Evolutionary conservation across 2,329 filamentous ascomycete species (phyloP), one percentile per base, ranked within the genome.

Genomic region (Zasmidium cellare): DNA sequence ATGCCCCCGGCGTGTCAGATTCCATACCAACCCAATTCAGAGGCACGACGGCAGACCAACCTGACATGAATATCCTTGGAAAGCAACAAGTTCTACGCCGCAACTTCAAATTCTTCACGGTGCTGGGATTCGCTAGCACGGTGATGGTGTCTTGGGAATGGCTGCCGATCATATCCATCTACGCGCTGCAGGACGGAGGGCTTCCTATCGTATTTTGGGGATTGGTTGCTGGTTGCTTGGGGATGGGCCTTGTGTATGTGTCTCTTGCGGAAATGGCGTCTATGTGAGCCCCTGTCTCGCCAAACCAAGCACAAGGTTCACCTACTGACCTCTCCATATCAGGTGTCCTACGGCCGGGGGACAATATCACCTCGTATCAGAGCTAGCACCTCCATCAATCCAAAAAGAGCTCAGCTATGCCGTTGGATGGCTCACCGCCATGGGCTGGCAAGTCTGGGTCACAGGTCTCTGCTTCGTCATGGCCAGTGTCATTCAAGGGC

Each of bases 381-480:
- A 70, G 46, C 67, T 69, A 38, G 61, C 66, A 1, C 69, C 67
- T 18, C 62, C 59, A 3, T 53, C 53, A 5, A 47, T 56, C 14
- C 64, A 68, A 57, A 67, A 65, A 46, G 49, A 60, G n/a, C 46
- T 70, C 2, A 62, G 56, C 22, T 71, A 69, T 49, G 56, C 63
- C 12, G 60, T 58, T 7, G 69, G 67, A 9, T 71, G 68, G 69
- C 51, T 70, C 1, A 67, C 59, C n/a, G 61, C 63, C 2, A 62
- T 66, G 1, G 66, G 66, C 16, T 79, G 77, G 77, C 76, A 79
- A 59, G 74, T 72, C 49, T 75, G 74, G 18, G 71, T 77, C 20
- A 74, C 76, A 3, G 69, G 73, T 3, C 75, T 76, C 51, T 71
- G 72, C 2, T 78, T 76, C 66, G 28, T 80, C 28, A 74, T 75